Base-by-base conservation (phyloP, 768 basidiomycete genomes). In the Coprinellus micaceus region DNA sequence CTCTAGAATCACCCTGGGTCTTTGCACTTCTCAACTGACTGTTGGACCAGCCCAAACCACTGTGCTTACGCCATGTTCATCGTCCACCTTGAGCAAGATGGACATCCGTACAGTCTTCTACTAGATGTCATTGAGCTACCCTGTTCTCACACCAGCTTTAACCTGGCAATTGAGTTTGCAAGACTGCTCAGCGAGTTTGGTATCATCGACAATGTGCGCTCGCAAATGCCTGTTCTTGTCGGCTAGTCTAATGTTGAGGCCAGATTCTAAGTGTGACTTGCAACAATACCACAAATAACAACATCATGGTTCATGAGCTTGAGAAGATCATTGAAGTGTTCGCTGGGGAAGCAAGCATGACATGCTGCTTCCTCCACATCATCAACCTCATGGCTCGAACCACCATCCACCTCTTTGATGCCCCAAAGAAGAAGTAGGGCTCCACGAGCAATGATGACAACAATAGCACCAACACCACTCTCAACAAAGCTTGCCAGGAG, bases 51-150 rank as follows among this genome's bases (percentile, higher is more conserved):
- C 0, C 69, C 69, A 0, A 76, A 76, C 52, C 68, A 75, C 39
- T 48, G 61, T 3, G 70, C 70, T 0, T 72, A 64, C 33, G 54
- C 74, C 0, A 70, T 69, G 0, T 51, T 71, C 9, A 66, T 63
- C 0, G 71, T 72, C 1, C 74, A 77, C 44, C 60, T 74, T 25
- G 67, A 72, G 29, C 26, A 66, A 4, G 45, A 73, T 0, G 71
- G 74, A 0, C 49, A 56, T 5, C 68, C 66, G 0, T 29, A 74
- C 0, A 37, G 52, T 0, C 62, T 75, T 13, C 49, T 72, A 0
- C 62, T 79, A 0, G 75, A 79, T 56, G 44, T 77, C 3, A 60
- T 74, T 21, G 75, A 78, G 56, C 67, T 77, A 4, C 51, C 61
- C 0, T 26, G 59, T 49, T 72, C 70, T 0, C 73, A 78, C 54